Evolutionary conservation across 441 rosid species (phyloP).

Genomic region (Pelargonium fulgidum): DNA sequence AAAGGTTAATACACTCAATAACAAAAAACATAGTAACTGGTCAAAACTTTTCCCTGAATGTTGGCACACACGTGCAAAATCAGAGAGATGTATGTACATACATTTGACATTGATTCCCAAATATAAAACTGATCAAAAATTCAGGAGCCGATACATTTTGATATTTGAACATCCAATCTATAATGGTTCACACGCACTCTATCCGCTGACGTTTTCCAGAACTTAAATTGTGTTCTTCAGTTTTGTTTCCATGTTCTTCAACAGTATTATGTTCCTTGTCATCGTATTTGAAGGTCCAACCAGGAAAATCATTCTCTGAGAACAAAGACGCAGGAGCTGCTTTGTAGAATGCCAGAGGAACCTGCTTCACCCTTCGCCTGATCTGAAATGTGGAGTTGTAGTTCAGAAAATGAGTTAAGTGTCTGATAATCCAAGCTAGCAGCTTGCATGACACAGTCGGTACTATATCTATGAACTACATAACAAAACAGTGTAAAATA

Average conservation of each 20-base stretch:
- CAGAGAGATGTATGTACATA: too few relatives aligned
- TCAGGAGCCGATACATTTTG: not conserved
- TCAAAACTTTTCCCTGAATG: too few relatives aligned
- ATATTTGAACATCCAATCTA: not conserved
- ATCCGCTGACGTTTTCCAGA: constrained; percentile 33
- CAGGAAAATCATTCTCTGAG: constrained; percentile 59
- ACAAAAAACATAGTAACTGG: not conserved
- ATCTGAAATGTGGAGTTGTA: constrained; percentile 40
- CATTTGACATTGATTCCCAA: too few relatives aligned
- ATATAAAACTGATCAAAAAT: not conserved
- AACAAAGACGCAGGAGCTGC: constrained; percentile 57
- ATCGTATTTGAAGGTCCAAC: constrained; percentile 59
- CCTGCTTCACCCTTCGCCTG: constrained; percentile 80
- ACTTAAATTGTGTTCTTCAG: constrained; percentile 14
- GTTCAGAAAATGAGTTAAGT: not conserved
- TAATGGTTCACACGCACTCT: constrained; percentile 22
- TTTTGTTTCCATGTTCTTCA: constrained; percentile 4
- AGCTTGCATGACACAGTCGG: too few relatives aligned
- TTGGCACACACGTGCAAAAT: too few relatives aligned
- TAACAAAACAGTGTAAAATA: too few relatives aligned
- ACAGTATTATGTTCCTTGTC: constrained; percentile 16
- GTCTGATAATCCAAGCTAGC: not conserved
- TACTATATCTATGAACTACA: too few relatives aligned
- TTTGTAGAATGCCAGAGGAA: constrained; percentile 73
- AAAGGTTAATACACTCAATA: too few relatives aligned